phyloP scores from a whole-genome alignment of 345 rosid genomes.

The Melaleuca alternifolia region DNA sequence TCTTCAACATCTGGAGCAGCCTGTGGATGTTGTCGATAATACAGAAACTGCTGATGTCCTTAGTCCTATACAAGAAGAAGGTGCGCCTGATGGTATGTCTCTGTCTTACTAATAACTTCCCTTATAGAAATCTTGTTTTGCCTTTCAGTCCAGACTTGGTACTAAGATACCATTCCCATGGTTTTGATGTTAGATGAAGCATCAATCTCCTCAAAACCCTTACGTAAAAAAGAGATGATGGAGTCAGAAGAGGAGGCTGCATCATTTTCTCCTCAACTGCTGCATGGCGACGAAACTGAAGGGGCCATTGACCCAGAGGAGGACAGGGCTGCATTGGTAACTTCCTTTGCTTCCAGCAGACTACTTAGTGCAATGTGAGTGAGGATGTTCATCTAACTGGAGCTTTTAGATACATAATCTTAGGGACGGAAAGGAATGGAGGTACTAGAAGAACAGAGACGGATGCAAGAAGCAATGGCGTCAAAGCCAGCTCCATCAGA shows the following conservation, averaged over 20 bases:
- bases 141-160: no score
- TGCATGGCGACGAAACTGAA: constrained; percentile 75
- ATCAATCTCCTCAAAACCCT: constrained; percentile 52
- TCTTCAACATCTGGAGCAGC: constrained; percentile 68
- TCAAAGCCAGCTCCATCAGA: constrained; percentile 48
- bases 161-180: background rate
- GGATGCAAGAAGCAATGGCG: constrained; percentile 57
- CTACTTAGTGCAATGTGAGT: no score
- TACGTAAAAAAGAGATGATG: no score
- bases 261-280: constrained; percentile 75
- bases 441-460: constrained; percentile 59
- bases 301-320: constrained; percentile 94
- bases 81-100: constrained; percentile 25
- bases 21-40: constrained; percentile 35
- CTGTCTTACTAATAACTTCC: background rate
- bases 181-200: constrained; percentile 26
- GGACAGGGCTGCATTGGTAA: constrained; percentile 72
- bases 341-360: background rate
- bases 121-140: no score
- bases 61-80: constrained; percentile 34
- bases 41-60: constrained; percentile 19
- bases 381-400: no score
- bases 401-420: background rate
- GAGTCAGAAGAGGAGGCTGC: constrained; percentile 66
- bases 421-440: constrained; percentile 62